phyloP scores from a whole-genome alignment of 176 grass and related monocot genomes.

The Saccharum officinarum region DNA sequence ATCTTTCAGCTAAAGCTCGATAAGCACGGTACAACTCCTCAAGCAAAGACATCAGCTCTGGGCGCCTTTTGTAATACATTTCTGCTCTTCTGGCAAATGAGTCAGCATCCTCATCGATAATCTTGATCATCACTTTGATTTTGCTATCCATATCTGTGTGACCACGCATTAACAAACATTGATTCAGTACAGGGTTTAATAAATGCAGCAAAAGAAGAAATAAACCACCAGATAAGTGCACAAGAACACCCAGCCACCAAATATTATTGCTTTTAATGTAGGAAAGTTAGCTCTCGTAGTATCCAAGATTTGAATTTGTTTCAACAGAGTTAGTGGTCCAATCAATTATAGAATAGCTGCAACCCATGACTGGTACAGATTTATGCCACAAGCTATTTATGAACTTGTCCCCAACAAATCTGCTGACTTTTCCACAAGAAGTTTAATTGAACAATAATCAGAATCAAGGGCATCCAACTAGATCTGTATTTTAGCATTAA shows the following conservation, averaged over 20 bases:
- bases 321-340: constrained; percentile 3
- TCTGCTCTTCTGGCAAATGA: constrained; percentile 97
- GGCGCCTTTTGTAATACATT: constrained; percentile 94
- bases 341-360: not conserved
- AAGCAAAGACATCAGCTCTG: constrained; percentile 87
- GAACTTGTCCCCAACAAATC: constrained; percentile 28
- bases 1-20: constrained; percentile 89
- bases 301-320: constrained; percentile 1
- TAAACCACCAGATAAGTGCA: not conserved
- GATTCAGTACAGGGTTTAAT: constrained; percentile 11
- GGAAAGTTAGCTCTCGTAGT: too few relatives aligned
- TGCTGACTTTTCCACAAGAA: constrained; percentile 14
- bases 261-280: too few relatives aligned
- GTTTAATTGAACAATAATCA: not conserved
- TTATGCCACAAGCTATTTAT: constrained; percentile 13
- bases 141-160: constrained; percentile 80
- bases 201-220: constrained; percentile 20
- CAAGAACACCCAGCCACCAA: not conserved
- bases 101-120: constrained; percentile 95
- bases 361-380: not conserved
- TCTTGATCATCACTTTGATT: constrained; percentile 95
- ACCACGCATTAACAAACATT: constrained; percentile 25
- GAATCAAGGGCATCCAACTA: not conserved
- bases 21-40: constrained; percentile 98
- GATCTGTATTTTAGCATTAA: constrained; percentile 17